Conservation (phyloP, 83 land plant species). For the Isoetes engelmannii region DNA sequence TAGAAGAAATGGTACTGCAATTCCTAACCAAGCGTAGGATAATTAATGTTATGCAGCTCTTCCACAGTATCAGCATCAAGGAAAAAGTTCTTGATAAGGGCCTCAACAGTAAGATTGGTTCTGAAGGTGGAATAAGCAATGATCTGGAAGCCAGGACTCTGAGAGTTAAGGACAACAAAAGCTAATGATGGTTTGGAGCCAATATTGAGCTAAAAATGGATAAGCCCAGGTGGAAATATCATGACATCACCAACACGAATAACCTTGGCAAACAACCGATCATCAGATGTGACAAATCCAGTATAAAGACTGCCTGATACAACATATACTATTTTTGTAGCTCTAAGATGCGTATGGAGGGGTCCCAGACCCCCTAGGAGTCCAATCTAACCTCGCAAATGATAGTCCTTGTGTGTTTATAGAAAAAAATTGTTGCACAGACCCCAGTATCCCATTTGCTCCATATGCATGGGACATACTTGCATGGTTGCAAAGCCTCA, state of each 20-base stretch:
- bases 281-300: conserved; percentile 40
- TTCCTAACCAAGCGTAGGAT: too few relatives aligned
- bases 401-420: conserved; percentile 52
- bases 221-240: conserved; percentile 47
- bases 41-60: too few relatives aligned
- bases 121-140: too few relatives aligned
- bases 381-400: conserved; percentile 39
- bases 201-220: too few relatives aligned
- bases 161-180: too few relatives aligned
- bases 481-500: conserved; percentile 38
- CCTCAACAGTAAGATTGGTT: too few relatives aligned
- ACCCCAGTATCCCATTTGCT: conserved; percentile 58
- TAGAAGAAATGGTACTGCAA: too few relatives aligned
- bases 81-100: too few relatives aligned
- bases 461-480: conserved; percentile 41
- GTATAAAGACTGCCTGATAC: conserved; percentile 32
- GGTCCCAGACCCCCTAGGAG: conserved; percentile 40
- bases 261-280: conserved; percentile 29
- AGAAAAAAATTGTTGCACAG: conserved; percentile 42
- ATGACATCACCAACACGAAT: conserved; percentile 41
- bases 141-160: too few relatives aligned
- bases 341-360: conserved; percentile 54
- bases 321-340: conserved; percentile 33
- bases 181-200: too few relatives aligned
- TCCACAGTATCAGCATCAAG: too few relatives aligned